Conservation (phyloP, 352 stramenopile species). For the Thraustotheca clavata region DNA sequence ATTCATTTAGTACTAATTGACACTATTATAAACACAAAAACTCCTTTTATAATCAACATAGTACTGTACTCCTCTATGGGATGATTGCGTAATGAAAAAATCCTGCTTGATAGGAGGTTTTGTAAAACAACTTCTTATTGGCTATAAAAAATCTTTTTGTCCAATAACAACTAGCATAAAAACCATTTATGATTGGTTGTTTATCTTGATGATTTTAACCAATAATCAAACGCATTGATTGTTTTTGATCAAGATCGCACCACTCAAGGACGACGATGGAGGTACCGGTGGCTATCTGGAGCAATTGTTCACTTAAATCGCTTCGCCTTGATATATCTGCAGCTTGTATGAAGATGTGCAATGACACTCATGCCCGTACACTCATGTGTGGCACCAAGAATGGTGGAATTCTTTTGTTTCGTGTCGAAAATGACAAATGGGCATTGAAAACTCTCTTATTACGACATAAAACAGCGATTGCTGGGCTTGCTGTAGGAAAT, state of each 20-base stretch:
- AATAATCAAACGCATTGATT: neutral
- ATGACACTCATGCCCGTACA: neutral
- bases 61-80: no score
- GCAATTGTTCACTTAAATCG: neutral
- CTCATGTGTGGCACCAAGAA: slow-evolving; percentile 4
- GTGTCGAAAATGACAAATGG: neutral
- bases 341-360: neutral
- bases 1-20: no score
- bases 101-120: no score
- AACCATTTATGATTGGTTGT: slow-evolving; percentile 4
- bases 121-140: no score
- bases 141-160: slow-evolving; percentile 1
- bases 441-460: slow-evolving; percentile 1
- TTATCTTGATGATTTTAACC: no score
- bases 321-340: neutral
- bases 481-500: neutral
- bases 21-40: no score
- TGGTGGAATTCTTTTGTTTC: slow-evolving; percentile 14
- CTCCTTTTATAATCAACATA: no score
- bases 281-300: slow-evolving; percentile 13
- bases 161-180: neutral
- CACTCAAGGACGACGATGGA: slow-evolving; percentile 4
- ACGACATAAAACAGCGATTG: neutral
- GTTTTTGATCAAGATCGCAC: slow-evolving; percentile 9
- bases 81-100: no score